phyloP scores from a whole-genome alignment of 1,139 yeast species.

The Diutina pseudorugosa region DNA sequence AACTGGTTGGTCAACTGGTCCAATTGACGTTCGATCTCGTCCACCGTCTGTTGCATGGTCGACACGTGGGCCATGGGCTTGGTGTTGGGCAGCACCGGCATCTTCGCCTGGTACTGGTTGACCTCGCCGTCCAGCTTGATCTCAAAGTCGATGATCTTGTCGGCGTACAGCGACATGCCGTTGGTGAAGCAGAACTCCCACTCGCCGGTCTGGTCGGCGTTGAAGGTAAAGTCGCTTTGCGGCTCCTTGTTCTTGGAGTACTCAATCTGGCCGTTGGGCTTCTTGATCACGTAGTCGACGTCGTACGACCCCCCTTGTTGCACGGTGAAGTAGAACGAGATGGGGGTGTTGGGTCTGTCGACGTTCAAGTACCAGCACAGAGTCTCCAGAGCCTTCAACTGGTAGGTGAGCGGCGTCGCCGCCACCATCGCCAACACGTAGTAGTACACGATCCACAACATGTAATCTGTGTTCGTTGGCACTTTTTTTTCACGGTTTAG shows the following conservation, averaged over 20 bases:
- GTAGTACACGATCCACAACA: neutral
- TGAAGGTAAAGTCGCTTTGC: constrained; percentile 77
- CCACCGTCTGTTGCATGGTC: constrained; percentile 46
- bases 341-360: constrained; percentile 45
- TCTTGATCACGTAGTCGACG: constrained; percentile 63
- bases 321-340: constrained; percentile 83
- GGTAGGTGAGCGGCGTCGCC: constrained; percentile 64
- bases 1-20: constrained; percentile 52
- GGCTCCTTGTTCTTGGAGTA: constrained; percentile 54
- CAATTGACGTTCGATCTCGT: constrained; percentile 56
- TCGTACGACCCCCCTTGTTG: constrained; percentile 86
- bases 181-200: constrained; percentile 88
- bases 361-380: constrained; percentile 75
- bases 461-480: neutral
- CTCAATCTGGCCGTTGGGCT: constrained; percentile 52
- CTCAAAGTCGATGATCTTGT: constrained; percentile 84
- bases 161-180: constrained; percentile 77
- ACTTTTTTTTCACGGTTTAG: neutral
- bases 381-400: constrained; percentile 64
- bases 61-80: constrained; percentile 49
- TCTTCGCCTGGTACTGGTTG: constrained; percentile 41
- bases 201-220: constrained; percentile 65
- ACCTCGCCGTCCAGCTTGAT: constrained; percentile 46
- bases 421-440: constrained; percentile 9
- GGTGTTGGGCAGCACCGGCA: constrained; percentile 52